Base-by-base conservation (phyloP, 2,329 filamentous ascomycete genomes). In the Hypomyces rosellus region DNA sequence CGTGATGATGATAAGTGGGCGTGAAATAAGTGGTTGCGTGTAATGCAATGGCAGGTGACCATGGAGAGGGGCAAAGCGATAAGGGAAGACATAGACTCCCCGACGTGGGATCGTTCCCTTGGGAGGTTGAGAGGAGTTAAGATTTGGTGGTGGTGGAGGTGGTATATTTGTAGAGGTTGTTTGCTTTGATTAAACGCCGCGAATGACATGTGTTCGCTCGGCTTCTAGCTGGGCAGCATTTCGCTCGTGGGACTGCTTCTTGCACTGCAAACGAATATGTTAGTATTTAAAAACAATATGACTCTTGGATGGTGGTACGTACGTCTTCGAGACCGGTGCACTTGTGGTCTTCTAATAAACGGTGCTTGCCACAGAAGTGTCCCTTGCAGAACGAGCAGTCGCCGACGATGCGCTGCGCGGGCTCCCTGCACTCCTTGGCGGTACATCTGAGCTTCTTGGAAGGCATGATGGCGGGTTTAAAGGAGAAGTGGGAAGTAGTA, bases 331-430 rank as follows among this genome's bases (percentile, higher is more conserved):
- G 76, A 38, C 90, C 90, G 57, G 81, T 83, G 74, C 93, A 99
- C 73, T 89, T 89, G 74, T 99, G 93, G 61, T 92, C 88, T 71
- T 99, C 93, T 57, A 97, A 73, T 73, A 97, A 80, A 50, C 93
- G 81, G 73, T 99, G 93, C 75, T 90, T 95, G 61, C 89, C 89
- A 73, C 93, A 99, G 76, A 89, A 97, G 68, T 95, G 88, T 42
- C 91, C 90, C 50, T 86, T 78, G 75, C 93, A 99, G 77, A 97
- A 97, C 54, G 84, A 86, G 73, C 93, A 99, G 74, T 97, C 92
- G 49, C 93, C 93, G 53, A 96, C 88, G 63, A 99, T 96, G 58
- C 89, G 86, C 70, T 96, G 91, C 14, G 90, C 91, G 30, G 81
- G 80, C 61, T 89, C 85, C 66, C 84, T 89, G 82, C 93, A 97